Conservation (phyloP, 2,329 filamentous ascomycete genomes). For the Diaporthe destruens region DNA sequence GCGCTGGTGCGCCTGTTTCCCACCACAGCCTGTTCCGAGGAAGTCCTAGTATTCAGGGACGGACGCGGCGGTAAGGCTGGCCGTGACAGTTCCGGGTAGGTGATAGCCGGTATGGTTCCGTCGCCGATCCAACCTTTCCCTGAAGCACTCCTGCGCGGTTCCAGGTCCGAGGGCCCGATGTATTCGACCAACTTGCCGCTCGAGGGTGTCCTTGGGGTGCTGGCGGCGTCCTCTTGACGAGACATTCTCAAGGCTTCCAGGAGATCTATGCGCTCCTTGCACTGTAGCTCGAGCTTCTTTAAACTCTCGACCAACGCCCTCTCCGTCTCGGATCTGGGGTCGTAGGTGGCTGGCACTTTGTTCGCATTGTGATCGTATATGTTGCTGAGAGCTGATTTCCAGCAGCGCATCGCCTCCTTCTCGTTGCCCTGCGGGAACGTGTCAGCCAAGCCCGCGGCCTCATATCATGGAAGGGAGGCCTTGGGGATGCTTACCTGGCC, state of each 20-base stretch:
- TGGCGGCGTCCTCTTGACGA: conserved; percentile 58
- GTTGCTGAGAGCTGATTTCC: conserved; percentile 88
- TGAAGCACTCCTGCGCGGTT: conserved; percentile 38
- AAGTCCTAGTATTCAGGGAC: conserved; percentile 65
- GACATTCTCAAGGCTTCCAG: conserved; percentile 82
- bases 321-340: conserved; percentile 84
- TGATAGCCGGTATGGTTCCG: conserved; percentile 84
- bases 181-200: conserved; percentile 40
- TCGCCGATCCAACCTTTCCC: conserved; percentile 77
- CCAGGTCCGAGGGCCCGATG: conserved; percentile 42
- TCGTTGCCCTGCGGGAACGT: conserved; percentile 79
- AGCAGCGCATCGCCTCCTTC: conserved; percentile 88
- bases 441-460: conserved; percentile 20
- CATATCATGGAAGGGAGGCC: background rate
- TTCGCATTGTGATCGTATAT: conserved; percentile 89
- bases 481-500: conserved; percentile 75
- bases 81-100: conserved; percentile 84
- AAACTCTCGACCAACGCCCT: conserved; percentile 85
- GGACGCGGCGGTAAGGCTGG: conserved; percentile 71
- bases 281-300: conserved; percentile 86
- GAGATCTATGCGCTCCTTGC: conserved; percentile 91
- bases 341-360: conserved; percentile 76
- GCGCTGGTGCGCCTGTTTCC: conserved; percentile 48
- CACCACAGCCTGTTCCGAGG: conserved; percentile 61
- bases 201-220: conserved; percentile 43